phyloP scores from a whole-genome alignment of 305 asterid genomes.

The Nicotiana rustica region DNA sequence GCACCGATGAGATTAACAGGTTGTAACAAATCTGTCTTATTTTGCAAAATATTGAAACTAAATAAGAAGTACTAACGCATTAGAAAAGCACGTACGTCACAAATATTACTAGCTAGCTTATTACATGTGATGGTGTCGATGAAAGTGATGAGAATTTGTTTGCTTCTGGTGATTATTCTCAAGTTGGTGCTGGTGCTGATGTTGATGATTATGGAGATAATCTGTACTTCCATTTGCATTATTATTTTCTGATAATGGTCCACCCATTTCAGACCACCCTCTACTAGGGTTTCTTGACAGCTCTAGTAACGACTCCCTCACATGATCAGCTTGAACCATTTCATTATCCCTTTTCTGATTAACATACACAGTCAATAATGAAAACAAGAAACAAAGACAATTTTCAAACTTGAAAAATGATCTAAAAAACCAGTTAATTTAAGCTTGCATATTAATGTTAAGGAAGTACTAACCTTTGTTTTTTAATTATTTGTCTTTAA shows the following conservation, averaged over 20 bases:
- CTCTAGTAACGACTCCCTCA: slow-evolving; percentile 78
- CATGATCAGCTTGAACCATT: slow-evolving; percentile 72
- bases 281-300: slow-evolving; percentile 66
- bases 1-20: not conserved
- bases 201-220: slow-evolving; percentile 40
- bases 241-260: slow-evolving; percentile 37
- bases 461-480: not conserved
- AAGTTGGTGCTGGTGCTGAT: slow-evolving; percentile 40
- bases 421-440: not conserved
- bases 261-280: slow-evolving; percentile 49
- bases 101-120: no score
- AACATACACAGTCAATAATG: not conserved
- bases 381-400: not conserved
- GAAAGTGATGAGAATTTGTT: slow-evolving; percentile 39
- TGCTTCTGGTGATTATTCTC: slow-evolving; percentile 38
- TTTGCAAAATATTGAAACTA: not conserved
- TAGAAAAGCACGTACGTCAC: no score
- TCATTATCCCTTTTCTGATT: slow-evolving; percentile 69
- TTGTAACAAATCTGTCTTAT: not conserved
- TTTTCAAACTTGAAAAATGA: not conserved
- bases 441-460: not conserved
- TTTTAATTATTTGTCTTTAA: not conserved
- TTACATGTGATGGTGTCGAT: slow-evolving; percentile 19
- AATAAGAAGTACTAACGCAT: not conserved
- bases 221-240: slow-evolving; percentile 39